These are phyloP conservation scores for Stephanodiscus minutulus DNA, from an alignment of 108 stramenopile genomes.

Conservation along the genomic window DNA sequence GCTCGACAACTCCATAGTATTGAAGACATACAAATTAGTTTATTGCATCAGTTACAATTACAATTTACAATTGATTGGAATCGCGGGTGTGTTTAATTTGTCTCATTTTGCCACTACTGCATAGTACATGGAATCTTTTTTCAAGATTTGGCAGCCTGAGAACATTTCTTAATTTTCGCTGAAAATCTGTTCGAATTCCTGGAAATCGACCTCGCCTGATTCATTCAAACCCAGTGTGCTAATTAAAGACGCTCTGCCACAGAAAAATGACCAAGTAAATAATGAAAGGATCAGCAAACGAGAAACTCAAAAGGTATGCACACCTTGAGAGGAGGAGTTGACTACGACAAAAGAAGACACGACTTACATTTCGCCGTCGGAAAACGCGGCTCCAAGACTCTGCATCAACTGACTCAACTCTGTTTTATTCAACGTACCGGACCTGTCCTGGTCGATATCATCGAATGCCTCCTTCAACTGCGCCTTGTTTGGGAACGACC, in stretches of 20 bases:
- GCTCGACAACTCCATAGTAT: too few relatives aligned
- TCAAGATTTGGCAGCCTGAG: too few relatives aligned
- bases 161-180: slow-evolving; percentile 3
- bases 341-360: slow-evolving; percentile 19
- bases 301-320: neutral
- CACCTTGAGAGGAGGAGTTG: neutral
- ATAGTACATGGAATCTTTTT: too few relatives aligned
- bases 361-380: slow-evolving; percentile 73
- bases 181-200: slow-evolving; percentile 66
- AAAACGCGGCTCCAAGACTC: slow-evolving; percentile 62
- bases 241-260: slow-evolving; percentile 23
- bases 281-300: neutral
- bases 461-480: slow-evolving; percentile 73
- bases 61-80: too few relatives aligned
- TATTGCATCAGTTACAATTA: too few relatives aligned
- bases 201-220: slow-evolving; percentile 66
- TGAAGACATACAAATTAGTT: too few relatives aligned
- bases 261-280: neutral
- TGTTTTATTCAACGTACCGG: slow-evolving; percentile 59
- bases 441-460: slow-evolving; percentile 55
- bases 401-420: slow-evolving; percentile 64
- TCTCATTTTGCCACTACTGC: too few relatives aligned
- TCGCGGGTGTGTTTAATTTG: too few relatives aligned
- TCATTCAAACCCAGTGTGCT: slow-evolving; percentile 61
- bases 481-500: slow-evolving; percentile 67